A percentile compares a stretch with the other conserved stretches of the same genome.
Conservation (phyloP, 2,329 filamentous ascomycete species). For the Rachicladosporium sp. region DNA sequence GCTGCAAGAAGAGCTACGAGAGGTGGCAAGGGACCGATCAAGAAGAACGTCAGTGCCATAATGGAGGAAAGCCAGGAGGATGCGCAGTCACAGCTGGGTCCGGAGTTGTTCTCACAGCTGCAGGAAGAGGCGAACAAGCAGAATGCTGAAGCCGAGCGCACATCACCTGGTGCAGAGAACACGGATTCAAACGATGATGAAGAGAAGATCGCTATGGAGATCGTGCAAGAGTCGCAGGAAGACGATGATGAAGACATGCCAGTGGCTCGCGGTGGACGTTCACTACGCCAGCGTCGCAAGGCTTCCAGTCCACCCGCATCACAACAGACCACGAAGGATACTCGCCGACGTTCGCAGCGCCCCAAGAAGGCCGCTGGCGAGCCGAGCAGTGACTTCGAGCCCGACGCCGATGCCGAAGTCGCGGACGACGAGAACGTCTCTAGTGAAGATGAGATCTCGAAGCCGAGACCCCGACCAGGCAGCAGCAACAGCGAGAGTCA, state of each 20-base stretch:
- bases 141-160: no score
- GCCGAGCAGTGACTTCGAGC: conserved; percentile 53
- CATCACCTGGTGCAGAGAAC: background rate
- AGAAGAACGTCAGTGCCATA: conserved; percentile 36
- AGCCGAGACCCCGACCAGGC: conserved; percentile 31
- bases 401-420: conserved; percentile 43
- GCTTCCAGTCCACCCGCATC: conserved; percentile 18
- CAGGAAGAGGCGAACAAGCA: conserved; percentile 9
- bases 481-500: conserved; percentile 33
- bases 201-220: conserved; percentile 21
- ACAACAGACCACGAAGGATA: conserved; percentile 22
- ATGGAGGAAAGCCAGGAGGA: conserved; percentile 43
- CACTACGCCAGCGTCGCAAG: conserved; percentile 17
- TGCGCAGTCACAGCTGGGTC: conserved; percentile 24
- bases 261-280: conserved; percentile 34
- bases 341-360: conserved; percentile 29
- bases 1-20: conserved; percentile 28
- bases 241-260: conserved; percentile 45
- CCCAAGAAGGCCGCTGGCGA: conserved; percentile 33
- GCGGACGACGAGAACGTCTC: conserved; percentile 42
- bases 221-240: conserved; percentile 34
- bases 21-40: conserved; percentile 35
- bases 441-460: conserved; percentile 33
- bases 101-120: conserved; percentile 22
- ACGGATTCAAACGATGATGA: conserved; percentile 20